phyloP scores from a whole-genome alignment of 1,139 yeast species.

The Tardiomyces digboiensis region DNA sequence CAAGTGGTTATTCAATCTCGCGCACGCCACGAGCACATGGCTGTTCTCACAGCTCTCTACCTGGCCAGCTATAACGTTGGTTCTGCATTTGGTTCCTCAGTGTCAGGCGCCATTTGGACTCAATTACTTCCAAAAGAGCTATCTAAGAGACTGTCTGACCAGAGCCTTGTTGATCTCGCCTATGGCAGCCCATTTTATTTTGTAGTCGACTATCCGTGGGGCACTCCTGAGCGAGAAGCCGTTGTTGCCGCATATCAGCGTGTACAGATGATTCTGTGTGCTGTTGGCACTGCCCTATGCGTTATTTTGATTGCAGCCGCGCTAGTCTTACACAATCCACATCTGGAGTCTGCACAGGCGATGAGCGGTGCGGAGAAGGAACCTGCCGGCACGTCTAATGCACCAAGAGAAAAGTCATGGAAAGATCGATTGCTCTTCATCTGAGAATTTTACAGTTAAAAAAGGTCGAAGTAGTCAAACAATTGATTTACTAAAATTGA shows the following conservation, averaged over 20 bases:
- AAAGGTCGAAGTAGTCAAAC: too few species aligned
- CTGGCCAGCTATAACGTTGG: slow-evolving; percentile 36
- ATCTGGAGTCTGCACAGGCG: neutral
- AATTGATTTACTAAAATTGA: too few species aligned
- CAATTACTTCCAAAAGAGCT: slow-evolving; percentile 29
- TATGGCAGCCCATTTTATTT: slow-evolving; percentile 45
- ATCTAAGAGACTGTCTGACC: slow-evolving; percentile 14
- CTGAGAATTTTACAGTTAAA: too few species aligned
- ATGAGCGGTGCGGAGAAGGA: neutral
- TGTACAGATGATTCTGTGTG: slow-evolving; percentile 32
- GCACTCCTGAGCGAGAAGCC: slow-evolving; percentile 46
- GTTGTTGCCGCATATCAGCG: slow-evolving; percentile 49
- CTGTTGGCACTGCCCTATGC: neutral
- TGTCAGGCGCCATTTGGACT: slow-evolving; percentile 43
- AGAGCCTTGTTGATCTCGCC: slow-evolving; percentile 36
- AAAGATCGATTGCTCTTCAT: too few species aligned
- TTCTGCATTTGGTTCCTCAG: slow-evolving; percentile 35
- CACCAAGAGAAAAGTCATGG: too few species aligned
- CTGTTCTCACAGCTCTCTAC: slow-evolving; percentile 35
- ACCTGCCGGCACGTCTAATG: too few species aligned
- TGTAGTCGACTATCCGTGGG: slow-evolving; percentile 43
- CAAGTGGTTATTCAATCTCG: slow-evolving; percentile 56
- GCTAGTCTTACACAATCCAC: neutral
- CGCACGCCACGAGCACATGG: slow-evolving; percentile 43
- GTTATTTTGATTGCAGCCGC: neutral